Base-by-base conservation (phyloP, 2,329 filamentous ascomycete genomes). In the Penicillium rolfsii region DNA sequence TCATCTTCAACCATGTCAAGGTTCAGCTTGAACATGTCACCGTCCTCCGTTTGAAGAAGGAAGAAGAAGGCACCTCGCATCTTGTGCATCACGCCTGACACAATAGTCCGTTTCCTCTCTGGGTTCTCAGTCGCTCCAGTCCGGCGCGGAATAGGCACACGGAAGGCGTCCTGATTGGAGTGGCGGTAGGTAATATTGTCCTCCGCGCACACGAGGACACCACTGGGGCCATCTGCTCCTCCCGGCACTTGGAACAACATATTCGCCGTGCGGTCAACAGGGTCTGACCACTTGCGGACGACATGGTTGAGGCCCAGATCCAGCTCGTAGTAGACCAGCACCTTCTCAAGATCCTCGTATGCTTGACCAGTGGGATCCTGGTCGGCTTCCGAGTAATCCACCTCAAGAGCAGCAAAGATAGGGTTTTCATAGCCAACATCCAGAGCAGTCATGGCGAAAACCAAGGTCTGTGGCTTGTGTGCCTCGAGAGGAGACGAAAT, bases 391-490 rank as follows among this genome's bases (percentile, higher is more conserved):
- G 89, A 88, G 75, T 97, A 98, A 72, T 99, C 93, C 26, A 97
- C 87, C 77, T 99, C 96, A 7, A 99, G 84, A 0, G 93, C 91
- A 9, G 95, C 96, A 73, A 99, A 99, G 46, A 98, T 90, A 3
- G 95, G 95, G 74, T 99, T 97, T 63, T 96, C 91, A 76, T 98
- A 99, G 40, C 94, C 95, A 33, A 97, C 94, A 74, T 99, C 96
- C 46, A 99, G 81, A 0, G 92, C 91, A 26, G 91, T 89, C 70
- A 98, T 83, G 33, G 91, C 90, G 69, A 97, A 91, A 26, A 98
- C 93, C 53, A 99, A 80, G 1, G 94, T 94, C 62, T 94, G 92
- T 12, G 92, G 88, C 76, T 95, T 96, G 79, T 99, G 94, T 1
- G 95, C 96, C 79, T 99, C 96, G 19, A 99, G 84, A 0, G 95